Conservation (phyloP, 805 yeast species). For the Teunomyces stri region DNA sequence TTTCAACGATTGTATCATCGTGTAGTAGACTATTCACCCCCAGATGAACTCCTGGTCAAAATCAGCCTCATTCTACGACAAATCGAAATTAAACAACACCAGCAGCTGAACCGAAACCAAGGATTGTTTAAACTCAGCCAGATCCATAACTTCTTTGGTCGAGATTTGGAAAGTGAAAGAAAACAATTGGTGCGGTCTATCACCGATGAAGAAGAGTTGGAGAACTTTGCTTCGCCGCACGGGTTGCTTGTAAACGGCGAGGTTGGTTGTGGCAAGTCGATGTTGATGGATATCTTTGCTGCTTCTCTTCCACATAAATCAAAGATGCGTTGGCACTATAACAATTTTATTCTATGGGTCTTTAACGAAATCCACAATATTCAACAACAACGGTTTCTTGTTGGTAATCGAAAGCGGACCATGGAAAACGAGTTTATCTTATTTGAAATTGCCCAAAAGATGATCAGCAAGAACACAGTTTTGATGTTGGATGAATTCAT, state of each 20-base stretch:
- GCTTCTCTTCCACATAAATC: conserved; percentile 58
- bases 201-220: conserved; percentile 60
- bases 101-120: conserved; percentile 13
- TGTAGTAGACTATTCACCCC: conserved; percentile 58
- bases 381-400: conserved; percentile 42
- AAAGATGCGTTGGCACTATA: conserved; percentile 70
- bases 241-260: conserved; percentile 64
- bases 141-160: conserved; percentile 21
- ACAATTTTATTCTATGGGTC: conserved; percentile 67
- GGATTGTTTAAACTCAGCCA: conserved; percentile 12
- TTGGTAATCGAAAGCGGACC: conserved; percentile 18
- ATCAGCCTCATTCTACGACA: conserved; percentile 39
- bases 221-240: conserved; percentile 55
- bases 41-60: conserved; percentile 43
- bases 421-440: conserved; percentile 60
- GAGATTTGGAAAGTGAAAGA: conserved; percentile 28
- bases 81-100: conserved; percentile 33
- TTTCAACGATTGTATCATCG: conserved; percentile 59
- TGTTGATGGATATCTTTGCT: conserved; percentile 73
- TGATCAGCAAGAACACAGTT: conserved; percentile 57
- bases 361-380: conserved; percentile 59
- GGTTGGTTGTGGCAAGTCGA: conserved; percentile 73
- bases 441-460: conserved; percentile 63
- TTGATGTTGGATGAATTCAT: conserved; percentile 70
- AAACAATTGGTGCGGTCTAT: conserved; percentile 48